Conservation (phyloP, 495 filamentous ascomycete species). For the Podospora conica region DNA sequence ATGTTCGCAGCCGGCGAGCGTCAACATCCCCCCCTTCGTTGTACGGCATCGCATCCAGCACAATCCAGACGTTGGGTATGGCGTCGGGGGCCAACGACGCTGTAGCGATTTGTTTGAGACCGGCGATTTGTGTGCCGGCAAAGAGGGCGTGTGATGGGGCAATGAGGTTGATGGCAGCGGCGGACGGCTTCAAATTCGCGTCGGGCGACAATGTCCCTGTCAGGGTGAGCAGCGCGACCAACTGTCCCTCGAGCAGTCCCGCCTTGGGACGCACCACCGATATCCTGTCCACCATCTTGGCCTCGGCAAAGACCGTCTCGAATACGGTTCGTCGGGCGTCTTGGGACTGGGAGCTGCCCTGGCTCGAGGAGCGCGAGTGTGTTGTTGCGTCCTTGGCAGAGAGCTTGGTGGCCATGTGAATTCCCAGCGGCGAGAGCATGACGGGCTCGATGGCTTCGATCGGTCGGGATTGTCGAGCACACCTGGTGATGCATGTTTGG, state of each 20-base stretch:
- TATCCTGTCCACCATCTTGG: constrained; percentile 30
- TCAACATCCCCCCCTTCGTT: constrained; percentile 34
- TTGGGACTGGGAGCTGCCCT: constrained; percentile 15
- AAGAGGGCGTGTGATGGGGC: constrained; percentile 32
- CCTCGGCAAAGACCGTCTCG: constrained; percentile 22
- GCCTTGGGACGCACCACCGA: constrained; percentile 41
- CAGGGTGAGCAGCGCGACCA: constrained; percentile 39
- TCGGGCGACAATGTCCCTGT: constrained; percentile 19
- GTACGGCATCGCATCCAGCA: constrained; percentile 40
- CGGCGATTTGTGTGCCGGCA: constrained; percentile 31
- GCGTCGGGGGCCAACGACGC: constrained; percentile 21
- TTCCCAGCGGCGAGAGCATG: constrained; percentile 18
- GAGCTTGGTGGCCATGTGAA: constrained; percentile 16
- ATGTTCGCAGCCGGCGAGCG: constrained; percentile 40
- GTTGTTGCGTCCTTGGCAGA: constrained; percentile 5
- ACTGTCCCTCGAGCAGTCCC: constrained; percentile 40
- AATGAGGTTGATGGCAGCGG: constrained; percentile 32
- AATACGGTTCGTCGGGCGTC: constrained; percentile 20
- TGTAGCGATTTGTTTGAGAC: constrained; percentile 29
- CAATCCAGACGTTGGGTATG: constrained; percentile 38
- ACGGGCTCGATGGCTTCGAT: constrained; percentile 15
- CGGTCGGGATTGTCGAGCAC: constrained; percentile 17
- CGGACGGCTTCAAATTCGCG: constrained; percentile 16
- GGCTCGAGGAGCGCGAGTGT: constrained; percentile 20
- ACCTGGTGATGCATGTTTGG: constrained; percentile 27